These are phyloP conservation scores for Amylostereum areolatum DNA, from an alignment of 1,284 basidiomycete species.

Conservation along the genomic window DNA sequence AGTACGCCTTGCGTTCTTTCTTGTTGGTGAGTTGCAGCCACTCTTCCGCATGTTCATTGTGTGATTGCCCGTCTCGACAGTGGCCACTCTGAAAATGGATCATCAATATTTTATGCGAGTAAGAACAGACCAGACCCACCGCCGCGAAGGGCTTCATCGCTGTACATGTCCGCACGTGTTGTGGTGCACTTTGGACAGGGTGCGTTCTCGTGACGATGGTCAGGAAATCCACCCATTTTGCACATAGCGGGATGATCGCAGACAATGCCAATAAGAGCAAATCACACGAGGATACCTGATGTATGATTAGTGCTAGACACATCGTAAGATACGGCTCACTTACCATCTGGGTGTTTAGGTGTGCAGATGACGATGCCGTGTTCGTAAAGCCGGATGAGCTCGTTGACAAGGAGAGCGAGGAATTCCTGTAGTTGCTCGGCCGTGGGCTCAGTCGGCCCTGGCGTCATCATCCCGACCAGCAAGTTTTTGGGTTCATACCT, in stretches of 20 bases:
- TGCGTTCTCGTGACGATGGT: slow-evolving; percentile 16
- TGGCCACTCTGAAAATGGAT: background rate
- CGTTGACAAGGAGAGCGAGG: slow-evolving; percentile 13
- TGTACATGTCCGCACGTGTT: background rate
- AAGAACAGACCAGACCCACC: background rate
- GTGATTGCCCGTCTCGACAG: too few species aligned
- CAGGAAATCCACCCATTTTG: slow-evolving; percentile 24
- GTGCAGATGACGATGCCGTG: slow-evolving; percentile 15
- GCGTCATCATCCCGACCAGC: slow-evolving; percentile 10
- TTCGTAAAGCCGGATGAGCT: slow-evolving; percentile 17
- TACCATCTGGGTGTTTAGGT: slow-evolving; percentile 13
- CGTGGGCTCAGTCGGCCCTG: slow-evolving; percentile 15
- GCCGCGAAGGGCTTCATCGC: too few species aligned
- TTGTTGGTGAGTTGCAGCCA: background rate
- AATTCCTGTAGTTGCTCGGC: slow-evolving; percentile 17
- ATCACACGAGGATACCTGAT: slow-evolving; percentile 18
- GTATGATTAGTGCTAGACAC: background rate
- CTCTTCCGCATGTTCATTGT: background rate
- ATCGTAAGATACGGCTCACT: background rate
- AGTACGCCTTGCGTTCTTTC: slow-evolving; percentile 13
- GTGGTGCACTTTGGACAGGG: slow-evolving; percentile 22
- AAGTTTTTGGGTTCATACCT: slow-evolving; percentile 14
- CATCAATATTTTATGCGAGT: background rate
- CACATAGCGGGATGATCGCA: slow-evolving; percentile 28
- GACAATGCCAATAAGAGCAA: slow-evolving; percentile 19